Conservation (phyloP, 306 rosid genomes). For the Senna tora region DNA sequence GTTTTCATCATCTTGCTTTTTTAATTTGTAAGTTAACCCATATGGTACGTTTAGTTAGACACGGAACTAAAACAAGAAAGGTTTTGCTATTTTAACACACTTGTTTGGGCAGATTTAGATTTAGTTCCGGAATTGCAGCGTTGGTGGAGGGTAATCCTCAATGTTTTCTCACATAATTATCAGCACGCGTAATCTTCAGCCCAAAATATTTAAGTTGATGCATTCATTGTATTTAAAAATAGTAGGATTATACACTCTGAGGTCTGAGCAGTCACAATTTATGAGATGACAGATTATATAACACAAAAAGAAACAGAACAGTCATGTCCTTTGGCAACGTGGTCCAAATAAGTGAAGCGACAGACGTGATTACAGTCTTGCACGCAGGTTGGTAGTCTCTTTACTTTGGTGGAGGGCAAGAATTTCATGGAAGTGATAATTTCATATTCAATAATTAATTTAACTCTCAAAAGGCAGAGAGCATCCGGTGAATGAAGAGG, state of each 20-base stretch:
- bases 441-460: background rate
- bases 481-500: constrained; percentile 29
- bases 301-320: too few relatives aligned
- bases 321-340: background rate
- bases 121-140: constrained; percentile 14
- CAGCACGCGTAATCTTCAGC: background rate
- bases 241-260: background rate
- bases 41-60: constrained; percentile 34
- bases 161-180: constrained; percentile 19
- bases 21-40: constrained; percentile 21
- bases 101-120: background rate
- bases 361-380: background rate
- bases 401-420: background rate
- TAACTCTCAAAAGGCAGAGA: constrained; percentile 31
- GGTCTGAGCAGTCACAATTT: background rate
- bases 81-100: constrained; percentile 15
- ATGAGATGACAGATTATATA: background rate
- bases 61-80: constrained; percentile 8
- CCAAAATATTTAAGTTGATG: background rate
- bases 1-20: constrained; percentile 13
- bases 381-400: constrained; percentile 21
- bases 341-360: background rate
- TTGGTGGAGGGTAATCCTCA: constrained; percentile 13
- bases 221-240: background rate
- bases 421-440: constrained; percentile 24